Percentiles rank a stretch among this genome's conserved stretches.
These are phyloP conservation scores for Eragrostis tef DNA, from an alignment of 202 grass and related monocot species.

Conservation along the genomic window DNA sequence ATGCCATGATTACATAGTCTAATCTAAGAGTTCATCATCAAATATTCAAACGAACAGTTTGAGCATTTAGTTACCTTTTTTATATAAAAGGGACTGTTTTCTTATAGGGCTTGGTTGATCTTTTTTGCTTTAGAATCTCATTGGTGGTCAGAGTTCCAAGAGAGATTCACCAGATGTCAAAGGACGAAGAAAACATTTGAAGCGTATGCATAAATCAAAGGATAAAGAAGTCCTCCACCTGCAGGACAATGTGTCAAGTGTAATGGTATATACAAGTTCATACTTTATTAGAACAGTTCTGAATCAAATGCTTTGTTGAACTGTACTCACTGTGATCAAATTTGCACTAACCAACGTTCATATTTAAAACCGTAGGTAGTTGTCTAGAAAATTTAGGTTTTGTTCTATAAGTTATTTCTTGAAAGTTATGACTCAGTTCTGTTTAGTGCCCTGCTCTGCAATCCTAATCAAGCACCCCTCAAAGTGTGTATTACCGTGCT, in stretches of 20 bases:
- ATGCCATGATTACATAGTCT: not conserved
- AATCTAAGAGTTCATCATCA: not conserved
- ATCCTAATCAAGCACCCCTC: not conserved
- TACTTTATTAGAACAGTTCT: too few relatives aligned
- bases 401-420: not conserved
- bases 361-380: not conserved
- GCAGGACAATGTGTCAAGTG: slow-evolving; percentile 44
- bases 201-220: slow-evolving; percentile 38
- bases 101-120: slow-evolving; percentile 43
- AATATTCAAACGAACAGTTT: not conserved
- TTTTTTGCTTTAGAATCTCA: slow-evolving; percentile 43
- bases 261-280: slow-evolving; percentile 33
- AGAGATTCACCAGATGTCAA: slow-evolving; percentile 34
- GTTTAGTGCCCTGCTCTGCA: slow-evolving; percentile 29
- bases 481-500: not conserved
- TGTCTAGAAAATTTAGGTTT: slow-evolving; percentile 5
- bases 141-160: slow-evolving; percentile 31
- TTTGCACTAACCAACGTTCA: too few relatives aligned
- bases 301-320: too few relatives aligned
- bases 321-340: too few relatives aligned
- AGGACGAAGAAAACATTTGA: slow-evolving; percentile 54
- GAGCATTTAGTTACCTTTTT: not conserved
- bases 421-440: slow-evolving; percentile 27
- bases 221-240: slow-evolving; percentile 41
- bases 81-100: slow-evolving; percentile 1